Base-by-base conservation (phyloP, 2,329 filamentous ascomycete species). In the Metarhizium anisopliae region DNA sequence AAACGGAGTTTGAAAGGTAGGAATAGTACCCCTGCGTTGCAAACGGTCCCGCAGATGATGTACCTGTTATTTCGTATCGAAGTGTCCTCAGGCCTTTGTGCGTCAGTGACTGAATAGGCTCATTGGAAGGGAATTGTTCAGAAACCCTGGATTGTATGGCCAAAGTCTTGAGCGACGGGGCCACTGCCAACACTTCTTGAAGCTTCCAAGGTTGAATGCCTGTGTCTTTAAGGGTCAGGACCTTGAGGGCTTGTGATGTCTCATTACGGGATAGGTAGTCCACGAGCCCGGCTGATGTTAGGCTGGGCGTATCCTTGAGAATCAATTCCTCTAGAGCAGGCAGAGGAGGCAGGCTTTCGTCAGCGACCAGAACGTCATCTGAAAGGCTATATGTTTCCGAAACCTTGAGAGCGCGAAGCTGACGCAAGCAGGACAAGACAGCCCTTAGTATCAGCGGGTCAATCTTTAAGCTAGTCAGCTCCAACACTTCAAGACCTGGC, bases 1-100 rank as follows among this genome's bases (percentile, higher is more conserved):
- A 82, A 36, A 97, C 81, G 0, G 90, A 95, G n/a, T 82, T 82
- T 30, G 90, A 85, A 20, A 97, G 82, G 70, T 96, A 96, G 58
- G 83, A 82, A 70, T 96, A 95, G 73, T 96, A 95, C 18, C 79
- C 80, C 10, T 75, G 70, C 0, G 79, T 79, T 8, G 77, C 72
- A 58, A 83, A 87, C 11, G 84, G 77, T 25, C 83, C 81, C 0
- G 81, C 74, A 4, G 75, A 69, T 0, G 81, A 72, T 10, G 76
- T 75, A 3, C 83, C 79, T 11, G 83, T 86, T 67, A 97, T 89
- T 70, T 96, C 93, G 67, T 86, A 96, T 63, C 93, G 86, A 14
- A 97, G 75, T 2, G 83, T 86, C 61, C 78, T 74, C 20, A 97
- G 79, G 16, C 85, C 85, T 54, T 73, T 75, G 2, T 90, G 95